Evolutionary conservation across 345 rosid genomes (phyloP).

Genomic region (Melaleuca alternifolia): DNA sequence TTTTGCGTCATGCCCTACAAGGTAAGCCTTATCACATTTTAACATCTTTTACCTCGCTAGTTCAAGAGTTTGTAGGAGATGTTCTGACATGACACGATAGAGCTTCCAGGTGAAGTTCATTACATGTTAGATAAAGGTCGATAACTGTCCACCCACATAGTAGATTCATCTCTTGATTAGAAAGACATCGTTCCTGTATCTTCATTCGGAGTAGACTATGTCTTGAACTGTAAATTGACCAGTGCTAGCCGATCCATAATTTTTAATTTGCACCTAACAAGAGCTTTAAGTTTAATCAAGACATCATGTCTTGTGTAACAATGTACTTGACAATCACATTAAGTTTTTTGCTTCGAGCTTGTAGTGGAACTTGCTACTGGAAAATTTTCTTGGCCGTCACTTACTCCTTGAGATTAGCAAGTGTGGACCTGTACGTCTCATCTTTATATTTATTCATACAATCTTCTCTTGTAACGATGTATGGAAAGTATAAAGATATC

Average conservation of each 20-base stretch:
- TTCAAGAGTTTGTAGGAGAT: neutral
- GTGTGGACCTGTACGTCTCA: neutral
- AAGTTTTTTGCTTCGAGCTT: neutral
- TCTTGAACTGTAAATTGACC: neutral
- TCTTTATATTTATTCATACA: neutral
- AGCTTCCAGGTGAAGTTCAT: neutral
- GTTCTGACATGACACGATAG: neutral
- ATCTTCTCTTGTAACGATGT: neutral
- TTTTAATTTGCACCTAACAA: neutral
- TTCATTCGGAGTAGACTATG: neutral
- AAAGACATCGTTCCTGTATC: neutral
- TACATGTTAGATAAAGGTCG: neutral
- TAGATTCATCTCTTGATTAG: neutral
- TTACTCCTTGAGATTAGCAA: neutral
- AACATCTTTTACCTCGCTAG: neutral
- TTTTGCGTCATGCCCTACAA: constrained; percentile 61
- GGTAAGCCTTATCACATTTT: constrained; percentile 29
- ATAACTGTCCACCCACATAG: neutral
- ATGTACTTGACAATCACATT: neutral
- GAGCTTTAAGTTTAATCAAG: neutral
- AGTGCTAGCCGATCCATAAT: neutral
- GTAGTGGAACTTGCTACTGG: neutral
- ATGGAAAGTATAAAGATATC: neutral
- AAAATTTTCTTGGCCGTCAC: neutral
- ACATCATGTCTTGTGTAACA: neutral